Conservation (phyloP, 2,329 filamentous ascomycete species). For the Podosphaera fusca region DNA sequence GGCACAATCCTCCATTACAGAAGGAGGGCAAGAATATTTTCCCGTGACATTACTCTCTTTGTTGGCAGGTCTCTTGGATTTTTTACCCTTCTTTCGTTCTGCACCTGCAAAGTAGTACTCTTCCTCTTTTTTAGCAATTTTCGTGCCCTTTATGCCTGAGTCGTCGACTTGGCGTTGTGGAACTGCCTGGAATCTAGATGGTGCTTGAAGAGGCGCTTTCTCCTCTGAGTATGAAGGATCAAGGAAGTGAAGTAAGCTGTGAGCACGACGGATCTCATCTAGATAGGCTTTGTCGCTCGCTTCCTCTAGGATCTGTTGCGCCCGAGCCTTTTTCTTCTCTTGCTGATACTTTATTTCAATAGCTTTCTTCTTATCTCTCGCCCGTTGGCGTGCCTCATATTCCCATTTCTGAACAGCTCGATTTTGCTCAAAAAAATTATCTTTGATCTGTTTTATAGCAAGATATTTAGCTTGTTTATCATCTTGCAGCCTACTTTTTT, state of each 20-base stretch:
- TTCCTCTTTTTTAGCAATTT: constrained; percentile 67
- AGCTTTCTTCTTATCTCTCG: constrained; percentile 54
- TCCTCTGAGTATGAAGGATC: constrained; percentile 45
- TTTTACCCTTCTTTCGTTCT: constrained; percentile 63
- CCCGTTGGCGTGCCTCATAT: constrained; percentile 54
- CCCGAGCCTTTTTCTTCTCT: constrained; percentile 52
- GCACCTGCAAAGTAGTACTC: constrained; percentile 64
- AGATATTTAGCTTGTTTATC: constrained; percentile 73
- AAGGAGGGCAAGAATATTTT: constrained; percentile 71
- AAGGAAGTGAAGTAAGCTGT: constrained; percentile 74
- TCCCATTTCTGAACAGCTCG: constrained; percentile 71
- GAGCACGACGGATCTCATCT: constrained; percentile 76
- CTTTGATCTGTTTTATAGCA: constrained; percentile 68
- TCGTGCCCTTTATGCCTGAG: constrained; percentile 63
- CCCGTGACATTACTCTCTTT: constrained; percentile 24
- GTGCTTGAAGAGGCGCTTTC: constrained; percentile 43
- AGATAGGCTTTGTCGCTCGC: constrained; percentile 72
- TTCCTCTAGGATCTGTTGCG: constrained; percentile 54
- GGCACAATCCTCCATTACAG: constrained; percentile 74
- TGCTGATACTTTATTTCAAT: constrained; percentile 55
- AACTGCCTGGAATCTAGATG: constrained; percentile 55
- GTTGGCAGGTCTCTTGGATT: constrained; percentile 48
- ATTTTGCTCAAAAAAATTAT: constrained; percentile 61
- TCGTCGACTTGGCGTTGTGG: constrained; percentile 68
- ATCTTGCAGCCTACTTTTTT: constrained; percentile 60